A percentile compares a stretch with the other conserved stretches of the same genome.
Evolutionary conservation across 306 rosid genomes (phyloP).

Genomic region (Acacia confusa): DNA sequence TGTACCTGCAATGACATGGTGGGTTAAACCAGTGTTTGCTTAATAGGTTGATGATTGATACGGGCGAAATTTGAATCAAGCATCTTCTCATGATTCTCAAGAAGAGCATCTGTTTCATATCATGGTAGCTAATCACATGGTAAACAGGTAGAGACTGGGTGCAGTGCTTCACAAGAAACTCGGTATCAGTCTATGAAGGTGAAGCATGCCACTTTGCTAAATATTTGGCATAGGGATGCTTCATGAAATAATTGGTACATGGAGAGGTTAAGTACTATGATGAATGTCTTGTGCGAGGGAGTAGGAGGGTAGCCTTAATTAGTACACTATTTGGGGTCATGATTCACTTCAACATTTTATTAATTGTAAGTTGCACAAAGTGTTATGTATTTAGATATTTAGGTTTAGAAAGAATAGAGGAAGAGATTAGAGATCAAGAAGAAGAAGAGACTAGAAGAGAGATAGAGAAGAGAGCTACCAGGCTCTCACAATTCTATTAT

Average conservation of each 20-base stretch:
- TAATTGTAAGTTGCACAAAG: background rate
- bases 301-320: background rate
- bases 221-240: background rate
- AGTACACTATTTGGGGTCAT: background rate
- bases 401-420: no score
- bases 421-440: no score
- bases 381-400: no score
- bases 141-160: background rate
- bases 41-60: background rate
- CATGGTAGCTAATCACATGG: background rate
- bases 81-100: background rate
- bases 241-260: background rate
- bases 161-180: background rate
- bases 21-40: slow-evolving; percentile 3
- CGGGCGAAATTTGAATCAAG: background rate
- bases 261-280: background rate
- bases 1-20: slow-evolving; percentile 60
- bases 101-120: background rate
- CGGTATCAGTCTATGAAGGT: background rate
- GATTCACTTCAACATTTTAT: background rate
- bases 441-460: no score
- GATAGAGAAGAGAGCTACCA: no score
- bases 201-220: background rate
- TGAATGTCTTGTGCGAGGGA: background rate
- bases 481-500: no score